A percentile compares a stretch with the other conserved stretches of the same genome.
Evolutionary conservation across 2,329 filamentous ascomycete genomes (phyloP).

Genomic region (Cladosporium sp.): DNA sequence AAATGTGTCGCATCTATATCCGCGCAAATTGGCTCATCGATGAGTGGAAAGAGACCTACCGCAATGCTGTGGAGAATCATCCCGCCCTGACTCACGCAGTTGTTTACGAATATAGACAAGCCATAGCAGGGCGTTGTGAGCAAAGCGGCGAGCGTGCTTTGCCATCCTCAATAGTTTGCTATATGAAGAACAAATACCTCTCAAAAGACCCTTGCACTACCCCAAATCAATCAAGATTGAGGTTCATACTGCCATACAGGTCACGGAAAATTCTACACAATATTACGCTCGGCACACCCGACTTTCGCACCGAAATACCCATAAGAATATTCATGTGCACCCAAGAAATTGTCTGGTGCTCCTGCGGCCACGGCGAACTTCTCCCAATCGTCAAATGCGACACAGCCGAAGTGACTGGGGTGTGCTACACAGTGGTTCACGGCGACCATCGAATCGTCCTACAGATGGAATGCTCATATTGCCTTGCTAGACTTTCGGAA

Average conservation of each 20-base stretch:
- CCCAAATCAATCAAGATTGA: background rate
- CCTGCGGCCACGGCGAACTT: conserved; percentile 31
- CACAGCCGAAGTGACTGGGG: conserved; percentile 15
- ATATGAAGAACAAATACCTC: background rate
- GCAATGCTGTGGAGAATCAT: too few species aligned
- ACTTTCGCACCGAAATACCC: too few species aligned
- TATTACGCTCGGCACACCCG: background rate
- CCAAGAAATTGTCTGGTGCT: conserved; percentile 33
- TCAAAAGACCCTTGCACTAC: background rate
- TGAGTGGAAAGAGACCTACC: too few species aligned
- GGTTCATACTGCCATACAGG: too few species aligned
- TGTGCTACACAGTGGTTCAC: conserved; percentile 28
- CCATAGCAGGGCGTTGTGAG: background rate
- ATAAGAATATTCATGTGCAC: conserved; percentile 22
- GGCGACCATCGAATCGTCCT: conserved; percentile 24
- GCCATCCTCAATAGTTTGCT: background rate
- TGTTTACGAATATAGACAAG: background rate
- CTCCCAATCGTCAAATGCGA: conserved; percentile 26
- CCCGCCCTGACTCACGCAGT: too few species aligned
- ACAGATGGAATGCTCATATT: conserved; percentile 26
- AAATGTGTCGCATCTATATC: too few species aligned
- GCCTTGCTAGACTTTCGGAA: conserved; percentile 20
- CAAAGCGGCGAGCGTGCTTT: background rate
- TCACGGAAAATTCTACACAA: too few species aligned
- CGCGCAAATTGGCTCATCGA: too few species aligned